phyloP scores from a whole-genome alignment of 305 asterid genomes.

The Petunia hybrid region DNA sequence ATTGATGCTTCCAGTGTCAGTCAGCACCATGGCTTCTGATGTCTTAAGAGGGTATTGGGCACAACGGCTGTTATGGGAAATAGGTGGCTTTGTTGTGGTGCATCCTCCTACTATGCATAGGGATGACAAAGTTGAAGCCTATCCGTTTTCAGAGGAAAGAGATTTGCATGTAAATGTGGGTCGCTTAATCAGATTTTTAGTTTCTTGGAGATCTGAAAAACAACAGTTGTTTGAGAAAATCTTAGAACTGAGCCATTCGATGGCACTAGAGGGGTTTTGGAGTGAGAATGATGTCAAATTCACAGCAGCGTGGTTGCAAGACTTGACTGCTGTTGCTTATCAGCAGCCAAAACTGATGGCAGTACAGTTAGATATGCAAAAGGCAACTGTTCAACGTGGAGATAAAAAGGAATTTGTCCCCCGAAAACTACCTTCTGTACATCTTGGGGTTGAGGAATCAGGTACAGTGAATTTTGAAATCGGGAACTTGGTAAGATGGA shows the following conservation, averaged over 20 bases:
- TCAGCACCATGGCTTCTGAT: slow-evolving; percentile 97
- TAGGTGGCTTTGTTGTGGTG: slow-evolving; percentile 87
- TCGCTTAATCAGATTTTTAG: slow-evolving; percentile 78
- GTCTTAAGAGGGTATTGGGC: slow-evolving; percentile 97
- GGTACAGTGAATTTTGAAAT: slow-evolving; percentile 92
- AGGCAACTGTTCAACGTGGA: slow-evolving; percentile 79
- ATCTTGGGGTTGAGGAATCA: slow-evolving; percentile 90
- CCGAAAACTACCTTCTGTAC: slow-evolving; percentile 88
- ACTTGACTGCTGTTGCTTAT: slow-evolving; percentile 87
- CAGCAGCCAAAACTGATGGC: slow-evolving; percentile 93
- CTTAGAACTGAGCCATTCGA: slow-evolving; percentile 82
- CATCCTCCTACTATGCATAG: slow-evolving; percentile 91
- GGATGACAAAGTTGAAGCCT: slow-evolving; percentile 69
- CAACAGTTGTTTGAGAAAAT: slow-evolving; percentile 80
- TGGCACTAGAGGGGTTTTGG: slow-evolving; percentile 99
- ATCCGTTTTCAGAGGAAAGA: slow-evolving; percentile 94
- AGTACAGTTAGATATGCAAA: slow-evolving; percentile 76
- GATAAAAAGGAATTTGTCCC: slow-evolving; percentile 92
- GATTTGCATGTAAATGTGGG: slow-evolving; percentile 96
- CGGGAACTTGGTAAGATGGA: slow-evolving; percentile 87
- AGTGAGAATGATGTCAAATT: slow-evolving; percentile 80
- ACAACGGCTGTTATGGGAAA: slow-evolving; percentile 92
- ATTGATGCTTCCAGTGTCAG: slow-evolving; percentile 95
- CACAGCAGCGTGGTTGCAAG: slow-evolving; percentile 98
- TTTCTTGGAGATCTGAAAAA: slow-evolving; percentile 76